A percentile compares a stretch with the other conserved stretches of the same genome.
Evolutionary conservation across 2,329 filamentous ascomycete genomes (phyloP).

Genomic region (Diplodia mutila): DNA sequence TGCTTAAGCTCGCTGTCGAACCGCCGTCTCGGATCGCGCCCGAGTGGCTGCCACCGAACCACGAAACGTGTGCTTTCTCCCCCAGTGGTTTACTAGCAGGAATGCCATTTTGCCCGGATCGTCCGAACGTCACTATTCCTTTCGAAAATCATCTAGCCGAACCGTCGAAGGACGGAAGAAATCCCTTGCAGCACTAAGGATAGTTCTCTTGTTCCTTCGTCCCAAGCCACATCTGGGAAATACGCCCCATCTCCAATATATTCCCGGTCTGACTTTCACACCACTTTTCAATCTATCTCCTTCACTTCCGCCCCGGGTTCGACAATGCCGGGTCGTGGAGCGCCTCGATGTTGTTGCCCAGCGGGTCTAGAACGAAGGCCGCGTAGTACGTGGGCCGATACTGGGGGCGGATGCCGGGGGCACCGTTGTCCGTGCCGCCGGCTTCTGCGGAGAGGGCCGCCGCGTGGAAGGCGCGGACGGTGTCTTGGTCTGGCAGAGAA

Average conservation of each 20-base stretch:
- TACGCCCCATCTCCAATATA: not conserved
- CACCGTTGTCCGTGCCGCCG: conserved; percentile 35
- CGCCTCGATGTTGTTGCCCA: conserved; percentile 21
- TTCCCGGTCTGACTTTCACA: not conserved
- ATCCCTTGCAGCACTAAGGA: not conserved
- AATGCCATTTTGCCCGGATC: not conserved
- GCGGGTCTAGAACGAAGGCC: conserved; percentile 36
- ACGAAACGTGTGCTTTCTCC: too few relatives aligned
- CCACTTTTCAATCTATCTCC: not conserved
- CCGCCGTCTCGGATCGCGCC: not conserved
- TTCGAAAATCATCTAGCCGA: too few relatives aligned
- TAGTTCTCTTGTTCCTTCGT: not conserved
- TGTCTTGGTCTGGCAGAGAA: conserved; percentile 16
- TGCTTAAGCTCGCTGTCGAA: too few relatives aligned
- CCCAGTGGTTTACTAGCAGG: not conserved
- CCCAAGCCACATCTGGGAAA: not conserved
- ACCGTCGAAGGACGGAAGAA: too few relatives aligned
- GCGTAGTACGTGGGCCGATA: conserved; percentile 38
- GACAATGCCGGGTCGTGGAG: not conserved
- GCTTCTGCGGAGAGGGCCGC: conserved; percentile 24
- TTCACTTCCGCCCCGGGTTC: not conserved
- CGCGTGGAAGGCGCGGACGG: conserved; percentile 14
- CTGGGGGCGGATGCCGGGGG: conserved; percentile 32
- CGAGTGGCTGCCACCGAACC: not conserved
- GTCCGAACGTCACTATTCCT: not conserved